These are phyloP conservation scores for Geranium rotundifolium DNA, from an alignment of 345 rosid species.

Conservation along the genomic window DNA sequence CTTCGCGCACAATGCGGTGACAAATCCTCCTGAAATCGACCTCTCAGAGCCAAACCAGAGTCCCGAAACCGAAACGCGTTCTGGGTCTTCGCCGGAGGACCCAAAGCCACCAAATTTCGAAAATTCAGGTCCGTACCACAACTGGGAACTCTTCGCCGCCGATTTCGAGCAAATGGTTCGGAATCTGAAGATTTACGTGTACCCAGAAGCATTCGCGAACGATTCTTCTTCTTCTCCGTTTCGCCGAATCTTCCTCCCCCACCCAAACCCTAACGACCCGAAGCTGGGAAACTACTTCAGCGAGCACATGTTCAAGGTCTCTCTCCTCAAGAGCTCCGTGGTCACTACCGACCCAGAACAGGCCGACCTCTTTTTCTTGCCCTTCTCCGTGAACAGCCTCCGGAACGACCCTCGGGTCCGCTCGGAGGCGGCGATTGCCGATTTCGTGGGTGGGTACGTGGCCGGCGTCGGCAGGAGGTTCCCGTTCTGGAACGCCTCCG, in stretches of 20 bases:
- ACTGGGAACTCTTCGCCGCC: slow-evolving; percentile 23
- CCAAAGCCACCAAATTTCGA: background rate
- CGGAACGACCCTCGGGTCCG: slow-evolving; percentile 33
- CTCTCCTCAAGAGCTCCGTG: slow-evolving; percentile 26
- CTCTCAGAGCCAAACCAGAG: background rate
- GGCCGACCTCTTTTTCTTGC: slow-evolving; percentile 34
- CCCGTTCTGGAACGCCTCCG: slow-evolving; percentile 32
- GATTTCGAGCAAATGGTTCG: slow-evolving; percentile 29
- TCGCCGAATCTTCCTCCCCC: slow-evolving; percentile 27
- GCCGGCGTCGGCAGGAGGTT: slow-evolving; percentile 12
- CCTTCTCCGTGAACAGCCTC: slow-evolving; percentile 32
- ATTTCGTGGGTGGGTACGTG: slow-evolving; percentile 18
- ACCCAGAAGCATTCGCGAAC: slow-evolving; percentile 17
- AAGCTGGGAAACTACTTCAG: slow-evolving; percentile 36
- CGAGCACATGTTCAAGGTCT: slow-evolving; percentile 39
- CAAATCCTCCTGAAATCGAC: background rate
- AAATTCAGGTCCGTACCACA: slow-evolving; percentile 24
- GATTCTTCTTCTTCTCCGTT: slow-evolving; percentile 8
- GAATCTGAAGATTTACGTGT: slow-evolving; percentile 29
- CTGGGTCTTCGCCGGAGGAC: background rate
- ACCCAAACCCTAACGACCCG: slow-evolving; percentile 22
- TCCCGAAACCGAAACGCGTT: background rate
- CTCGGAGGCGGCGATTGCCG: slow-evolving; percentile 19
- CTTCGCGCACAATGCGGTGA: background rate
- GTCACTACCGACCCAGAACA: slow-evolving; percentile 14